These are phyloP conservation scores for Monilinia fructicola DNA, from an alignment of 2,329 filamentous ascomycete species.

Conservation along the genomic window DNA sequence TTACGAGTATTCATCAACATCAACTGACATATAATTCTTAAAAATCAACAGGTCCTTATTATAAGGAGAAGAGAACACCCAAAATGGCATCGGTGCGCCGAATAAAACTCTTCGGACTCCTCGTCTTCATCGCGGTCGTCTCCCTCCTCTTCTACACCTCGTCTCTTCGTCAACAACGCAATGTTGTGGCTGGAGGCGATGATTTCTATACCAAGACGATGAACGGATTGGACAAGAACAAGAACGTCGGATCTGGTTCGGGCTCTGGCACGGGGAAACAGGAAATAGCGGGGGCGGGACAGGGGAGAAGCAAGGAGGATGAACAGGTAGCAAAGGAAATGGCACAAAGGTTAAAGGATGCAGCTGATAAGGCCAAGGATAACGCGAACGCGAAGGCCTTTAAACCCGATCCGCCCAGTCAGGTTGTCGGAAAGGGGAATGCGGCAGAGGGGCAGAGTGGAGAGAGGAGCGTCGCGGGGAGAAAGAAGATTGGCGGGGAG, in stretches of 20 bases:
- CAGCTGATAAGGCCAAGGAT: slow-evolving; percentile 68
- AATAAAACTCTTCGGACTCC: slow-evolving; percentile 64
- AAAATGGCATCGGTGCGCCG: slow-evolving; percentile 70
- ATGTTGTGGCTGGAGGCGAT: slow-evolving; percentile 48
- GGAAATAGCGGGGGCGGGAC: slow-evolving; percentile 5
- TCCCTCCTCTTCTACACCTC: slow-evolving; percentile 71
- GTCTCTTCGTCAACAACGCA: slow-evolving; percentile 52
- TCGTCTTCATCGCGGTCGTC: slow-evolving; percentile 63
- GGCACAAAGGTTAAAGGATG: slow-evolving; percentile 63
- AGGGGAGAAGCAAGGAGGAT: slow-evolving; percentile 47
- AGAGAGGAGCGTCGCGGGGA: slow-evolving; percentile 50
- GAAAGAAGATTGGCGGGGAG: slow-evolving; percentile 45
- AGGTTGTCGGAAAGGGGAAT: slow-evolving; percentile 50
- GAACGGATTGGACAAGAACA: slow-evolving; percentile 46
- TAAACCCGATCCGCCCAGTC: slow-evolving; percentile 57
- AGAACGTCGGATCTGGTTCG: background rate
- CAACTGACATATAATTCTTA: slow-evolving; percentile 9
- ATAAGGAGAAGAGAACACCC: slow-evolving; percentile 23
- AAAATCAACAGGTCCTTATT: slow-evolving; percentile 24
- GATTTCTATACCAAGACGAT: slow-evolving; percentile 63
- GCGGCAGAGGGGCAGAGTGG: slow-evolving; percentile 37
- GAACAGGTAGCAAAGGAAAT: slow-evolving; percentile 56
- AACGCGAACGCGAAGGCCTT: slow-evolving; percentile 65
- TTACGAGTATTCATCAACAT: background rate
- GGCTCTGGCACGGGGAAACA: background rate